Evolutionary conservation across 192 early-diverging fungal species (phyloP), one percentile per base, ranked within the genome.

Genomic region (Dissophora globulifera): DNA sequence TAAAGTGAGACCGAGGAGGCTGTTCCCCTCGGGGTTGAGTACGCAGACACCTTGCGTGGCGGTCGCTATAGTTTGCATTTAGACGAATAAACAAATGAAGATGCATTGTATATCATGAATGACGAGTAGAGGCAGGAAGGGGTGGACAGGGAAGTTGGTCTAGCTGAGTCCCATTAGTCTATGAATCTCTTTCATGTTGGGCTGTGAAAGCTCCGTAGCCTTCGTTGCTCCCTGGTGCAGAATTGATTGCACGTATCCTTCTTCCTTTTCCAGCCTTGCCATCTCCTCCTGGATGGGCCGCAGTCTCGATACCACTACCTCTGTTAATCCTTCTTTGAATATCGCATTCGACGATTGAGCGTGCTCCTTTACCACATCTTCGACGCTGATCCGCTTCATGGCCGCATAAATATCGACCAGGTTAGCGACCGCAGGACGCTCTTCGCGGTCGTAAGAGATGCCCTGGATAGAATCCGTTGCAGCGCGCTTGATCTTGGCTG

Each of bases 371-470:
- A 80, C 81, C 8, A 90, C 85, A 30, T 83, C 79, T 8, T 86
- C 85, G 11, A 82, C 26, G 19, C 58, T 50, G 2, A 67, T 31
- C n/a, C 59, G 33, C 2, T 76, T 69, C 43, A 84, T 59, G 1
- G 86, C 87, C 11, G 90, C 84, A 59, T 93, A 91, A 38, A 98
- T 94, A n/a, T 81, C 58, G 4, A 98, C 35, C 66, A 98, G 58
- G 62, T 96, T 98, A 29, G 90, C 84, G 3, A 98, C 88, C 8
- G 93, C 96, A 0, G 96, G 95, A 26, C 96, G 78, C 6, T 58
- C 50, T 11, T 50, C 66, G 5, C 90, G 87, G 50, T 95, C 91
- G 66, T 86, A 98, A 0, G 89, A 86, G 23, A 96, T 88, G 0
- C 86, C 87, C 10, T 63, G 52, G 8, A 84, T 72, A 0, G 84